Evolutionary conservation across 768 basidiomycete species (phyloP).

Genomic region (Suillus fuscotomentosus): DNA sequence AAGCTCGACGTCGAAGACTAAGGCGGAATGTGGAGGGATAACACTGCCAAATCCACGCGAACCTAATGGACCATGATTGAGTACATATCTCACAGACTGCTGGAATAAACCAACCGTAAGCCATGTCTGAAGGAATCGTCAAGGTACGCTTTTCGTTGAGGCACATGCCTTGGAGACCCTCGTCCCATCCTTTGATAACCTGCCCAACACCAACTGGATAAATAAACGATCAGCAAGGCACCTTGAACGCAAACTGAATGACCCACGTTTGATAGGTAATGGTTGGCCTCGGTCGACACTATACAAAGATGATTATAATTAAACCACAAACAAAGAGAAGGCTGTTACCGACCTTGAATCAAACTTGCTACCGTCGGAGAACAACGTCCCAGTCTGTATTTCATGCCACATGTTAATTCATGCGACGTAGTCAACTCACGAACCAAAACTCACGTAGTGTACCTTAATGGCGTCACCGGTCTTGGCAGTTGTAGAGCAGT

Average conservation of each 20-base stretch:
- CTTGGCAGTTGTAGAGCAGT: slow-evolving; percentile 52
- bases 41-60: slow-evolving; percentile 68
- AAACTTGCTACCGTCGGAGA: slow-evolving; percentile 76
- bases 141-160: slow-evolving; percentile 84
- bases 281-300: slow-evolving; percentile 75
- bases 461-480: slow-evolving; percentile 67
- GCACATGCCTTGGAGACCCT: slow-evolving; percentile 84
- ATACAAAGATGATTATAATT: not conserved
- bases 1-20: slow-evolving; percentile 88
- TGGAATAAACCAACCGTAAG: slow-evolving; percentile 65
- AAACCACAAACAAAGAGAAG: not conserved
- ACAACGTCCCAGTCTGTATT: slow-evolving; percentile 76
- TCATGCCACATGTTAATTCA: slow-evolving; percentile 4
- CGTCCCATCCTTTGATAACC: slow-evolving; percentile 85
- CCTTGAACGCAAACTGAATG: not conserved
- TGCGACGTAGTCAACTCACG: not conserved
- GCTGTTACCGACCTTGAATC: slow-evolving; percentile 69
- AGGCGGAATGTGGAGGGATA: slow-evolving; percentile 77
- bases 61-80: slow-evolving; percentile 40
- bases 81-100: not conserved
- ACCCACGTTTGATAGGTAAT: slow-evolving; percentile 74
- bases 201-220: slow-evolving; percentile 70
- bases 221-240: slow-evolving; percentile 4
- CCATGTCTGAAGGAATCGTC: slow-evolving; percentile 78
- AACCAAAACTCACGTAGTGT: slow-evolving; percentile 65